Evolutionary conservation across 1,284 basidiomycete genomes (phyloP).

Genomic region (Cystobasidium sp.): DNA sequence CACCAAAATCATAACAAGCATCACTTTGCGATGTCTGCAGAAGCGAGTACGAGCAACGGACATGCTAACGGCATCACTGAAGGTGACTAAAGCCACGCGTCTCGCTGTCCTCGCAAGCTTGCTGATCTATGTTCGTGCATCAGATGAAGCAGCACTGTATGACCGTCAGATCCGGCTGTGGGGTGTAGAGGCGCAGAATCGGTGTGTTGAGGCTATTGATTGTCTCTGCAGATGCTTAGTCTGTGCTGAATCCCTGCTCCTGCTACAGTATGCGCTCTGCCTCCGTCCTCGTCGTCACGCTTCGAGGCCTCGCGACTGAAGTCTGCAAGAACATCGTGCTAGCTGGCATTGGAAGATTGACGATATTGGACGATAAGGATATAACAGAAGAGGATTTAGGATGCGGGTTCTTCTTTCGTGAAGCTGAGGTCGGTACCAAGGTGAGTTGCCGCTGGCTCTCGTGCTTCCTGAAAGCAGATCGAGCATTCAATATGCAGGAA

Average conservation of each 20-base stretch:
- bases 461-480: too few relatives aligned
- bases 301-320: constrained; percentile 89
- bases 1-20: neutral
- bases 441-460: constrained; percentile 60
- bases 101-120: neutral
- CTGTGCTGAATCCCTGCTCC: constrained; percentile 44
- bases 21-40: constrained; percentile 9
- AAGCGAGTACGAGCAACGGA: constrained; percentile 26
- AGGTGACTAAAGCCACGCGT: neutral
- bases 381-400: constrained; percentile 76
- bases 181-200: constrained; percentile 96
- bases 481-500: neutral
- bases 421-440: constrained; percentile 86
- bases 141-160: constrained; percentile 84
- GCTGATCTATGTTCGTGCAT: constrained; percentile 1
- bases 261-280: constrained; percentile 83
- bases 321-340: constrained; percentile 85
- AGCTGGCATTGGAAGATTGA: constrained; percentile 64
- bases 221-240: constrained; percentile 14
- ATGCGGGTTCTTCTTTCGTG: constrained; percentile 89
- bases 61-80: constrained; percentile 30
- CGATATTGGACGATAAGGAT: constrained; percentile 62
- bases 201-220: constrained; percentile 61
- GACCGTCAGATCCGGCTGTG: constrained; percentile 94
- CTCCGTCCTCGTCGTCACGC: constrained; percentile 79